Evolutionary conservation across 2,329 filamentous ascomycete species (phyloP), one percentile per base, ranked within the genome.

Genomic region (Graphium sp.): DNA sequence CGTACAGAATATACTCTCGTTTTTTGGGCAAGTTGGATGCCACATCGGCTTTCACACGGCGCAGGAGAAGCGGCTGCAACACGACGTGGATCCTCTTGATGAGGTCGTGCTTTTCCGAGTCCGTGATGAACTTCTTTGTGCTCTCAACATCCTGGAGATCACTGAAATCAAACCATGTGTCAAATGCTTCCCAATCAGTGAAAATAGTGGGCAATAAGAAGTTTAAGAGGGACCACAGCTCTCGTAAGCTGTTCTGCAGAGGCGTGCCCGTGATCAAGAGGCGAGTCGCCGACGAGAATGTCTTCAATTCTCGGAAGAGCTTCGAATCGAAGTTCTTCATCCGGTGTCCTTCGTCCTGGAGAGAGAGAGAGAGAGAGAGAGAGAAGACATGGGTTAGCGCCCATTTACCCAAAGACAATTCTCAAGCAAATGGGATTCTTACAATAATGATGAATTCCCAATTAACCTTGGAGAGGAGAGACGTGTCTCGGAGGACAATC

Each of bases 361-460:
- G 18, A 7, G 8, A 22, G 7, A 5, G 5, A 20, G n/a, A n/a
- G n/a, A n/a, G n/a, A n/a, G n/a, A n/a, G n/a, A n/a, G n/a, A n/a
- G n/a, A n/a, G n/a, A n/a, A n/a, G n/a, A n/a, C n/a, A n/a, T n/a
- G n/a, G n/a, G n/a, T 46, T 19, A 48, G 31, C 11, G 22, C 17
- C 8, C 11, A 14, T 10, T 13, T 19, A 17, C 21, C 10, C n/a
- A 12, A n/a, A 7, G 11, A 22, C 4, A n/a, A 20, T 14, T 6
- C 16, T 22, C 5, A 24, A 8, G 7, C 11, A 5, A 27, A 5
- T 8, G 4, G 5, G 12, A n/a, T 6, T 50, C 67, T 46, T 52
- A 78, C 76, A 35, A 98, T 92, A 39, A 98, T 89, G 43, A 98
- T 94, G 41, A 93, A 94, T 30, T 91, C 83, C 89, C 89, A 98